Evolutionary conservation across 2,329 filamentous ascomycete species (phyloP).

Genomic region (Claviceps sp.): DNA sequence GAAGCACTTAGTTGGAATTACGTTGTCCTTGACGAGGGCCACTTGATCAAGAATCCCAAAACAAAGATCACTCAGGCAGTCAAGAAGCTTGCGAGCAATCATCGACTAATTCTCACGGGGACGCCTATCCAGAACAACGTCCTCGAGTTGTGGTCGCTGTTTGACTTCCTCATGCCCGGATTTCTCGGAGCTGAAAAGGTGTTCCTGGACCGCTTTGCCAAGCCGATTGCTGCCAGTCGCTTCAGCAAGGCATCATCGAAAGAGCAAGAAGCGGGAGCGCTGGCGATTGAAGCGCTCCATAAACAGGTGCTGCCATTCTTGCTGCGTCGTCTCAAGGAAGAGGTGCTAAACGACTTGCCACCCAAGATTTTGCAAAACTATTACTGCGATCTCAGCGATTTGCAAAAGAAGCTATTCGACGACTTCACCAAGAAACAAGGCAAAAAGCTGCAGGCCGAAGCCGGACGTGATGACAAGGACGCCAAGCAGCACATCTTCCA

Average conservation of each 20-base stretch:
- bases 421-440: conserved; percentile 92
- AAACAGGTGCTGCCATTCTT: conserved; percentile 97
- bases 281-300: conserved; percentile 95
- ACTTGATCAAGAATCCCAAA: conserved; percentile 97
- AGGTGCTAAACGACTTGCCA: conserved; percentile 88
- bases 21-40: conserved; percentile 89
- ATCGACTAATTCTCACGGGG: conserved; percentile 88
- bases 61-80: conserved; percentile 91
- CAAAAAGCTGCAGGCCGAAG: conserved; percentile 73
- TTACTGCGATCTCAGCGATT: conserved; percentile 91
- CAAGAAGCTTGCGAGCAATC: conserved; percentile 80
- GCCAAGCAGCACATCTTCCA: conserved; percentile 99
- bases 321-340: conserved; percentile 89
- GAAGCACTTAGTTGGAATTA: conserved; percentile 89
- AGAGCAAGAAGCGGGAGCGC: conserved; percentile 89
- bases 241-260: conserved; percentile 97
- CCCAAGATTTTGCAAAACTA: conserved; percentile 99
- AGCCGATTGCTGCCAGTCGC: conserved; percentile 85
- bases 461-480: conserved; percentile 74
- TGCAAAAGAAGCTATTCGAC: conserved; percentile 90
- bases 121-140: conserved; percentile 98
- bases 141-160: conserved; percentile 90
- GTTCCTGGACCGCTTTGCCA: conserved; percentile 90
- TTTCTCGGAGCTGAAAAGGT: conserved; percentile 91
- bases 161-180: conserved; percentile 97